phyloP scores from a whole-genome alignment of 257 asterid species.

The Nyctanthes arbortristis region DNA sequence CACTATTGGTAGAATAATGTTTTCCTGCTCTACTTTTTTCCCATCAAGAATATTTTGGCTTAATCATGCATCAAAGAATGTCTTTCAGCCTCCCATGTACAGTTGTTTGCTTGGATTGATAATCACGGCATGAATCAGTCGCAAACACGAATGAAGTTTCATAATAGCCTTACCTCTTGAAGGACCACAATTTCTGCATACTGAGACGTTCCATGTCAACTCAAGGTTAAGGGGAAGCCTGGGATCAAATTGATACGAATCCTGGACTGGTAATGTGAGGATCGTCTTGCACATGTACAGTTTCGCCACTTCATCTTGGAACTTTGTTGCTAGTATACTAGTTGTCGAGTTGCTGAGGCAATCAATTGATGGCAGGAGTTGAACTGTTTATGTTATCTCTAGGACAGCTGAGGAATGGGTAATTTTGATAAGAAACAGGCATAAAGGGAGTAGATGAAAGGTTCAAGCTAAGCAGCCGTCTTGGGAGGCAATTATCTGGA shows the following conservation, averaged over 20 bases:
- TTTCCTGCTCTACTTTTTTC: neutral
- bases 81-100: neutral
- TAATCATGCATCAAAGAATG: neutral
- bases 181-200: slow-evolving; percentile 33
- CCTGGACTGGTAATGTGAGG: slow-evolving; percentile 37
- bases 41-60: no score
- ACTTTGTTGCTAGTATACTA: slow-evolving; percentile 43
- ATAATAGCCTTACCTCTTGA: neutral
- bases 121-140: neutral
- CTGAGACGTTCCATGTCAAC: slow-evolving; percentile 44
- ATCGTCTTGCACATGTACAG: slow-evolving; percentile 32
- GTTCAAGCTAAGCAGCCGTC: slow-evolving; percentile 42
- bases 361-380: slow-evolving; percentile 37
- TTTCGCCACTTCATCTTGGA: slow-evolving; percentile 33
- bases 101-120: neutral
- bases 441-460: slow-evolving; percentile 54
- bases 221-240: slow-evolving; percentile 28
- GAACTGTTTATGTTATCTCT: neutral
- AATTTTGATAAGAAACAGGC: slow-evolving; percentile 32
- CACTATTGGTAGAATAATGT: neutral
- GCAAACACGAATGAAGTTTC: neutral
- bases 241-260: slow-evolving; percentile 25
- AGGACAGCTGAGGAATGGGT: slow-evolving; percentile 67
- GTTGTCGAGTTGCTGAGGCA: slow-evolving; percentile 68
- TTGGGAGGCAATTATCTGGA: slow-evolving; percentile 57